Evolutionary conservation across 805 yeast genomes (phyloP).

Genomic region (Jamesozyma jinghongensis): DNA sequence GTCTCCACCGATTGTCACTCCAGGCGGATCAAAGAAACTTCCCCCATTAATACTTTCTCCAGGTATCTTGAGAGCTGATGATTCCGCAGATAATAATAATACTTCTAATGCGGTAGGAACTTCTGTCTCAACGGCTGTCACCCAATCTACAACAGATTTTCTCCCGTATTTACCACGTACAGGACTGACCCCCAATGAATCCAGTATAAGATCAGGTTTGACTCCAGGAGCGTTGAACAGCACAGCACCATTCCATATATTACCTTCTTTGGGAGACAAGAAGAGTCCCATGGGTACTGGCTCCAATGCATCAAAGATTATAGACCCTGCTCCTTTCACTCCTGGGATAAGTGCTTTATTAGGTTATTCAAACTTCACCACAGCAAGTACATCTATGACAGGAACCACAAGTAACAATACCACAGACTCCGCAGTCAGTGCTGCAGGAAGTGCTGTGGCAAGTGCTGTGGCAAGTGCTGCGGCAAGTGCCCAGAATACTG

Average conservation of each 20-base stretch:
- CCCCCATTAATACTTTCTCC: conserved; percentile 34
- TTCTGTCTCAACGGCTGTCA: too few relatives aligned
- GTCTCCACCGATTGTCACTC: conserved; percentile 42
- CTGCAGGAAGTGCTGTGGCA: too few relatives aligned
- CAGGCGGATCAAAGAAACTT: conserved; percentile 47
- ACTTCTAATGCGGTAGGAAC: neutral
- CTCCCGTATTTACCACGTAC: conserved; percentile 30
- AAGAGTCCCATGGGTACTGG: neutral
- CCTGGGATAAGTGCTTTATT: neutral
- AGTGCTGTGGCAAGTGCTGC: neutral
- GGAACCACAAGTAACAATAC: neutral
- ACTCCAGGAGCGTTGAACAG: conserved; percentile 47
- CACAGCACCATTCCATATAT: neutral
- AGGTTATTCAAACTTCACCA: neutral
- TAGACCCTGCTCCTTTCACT: neutral
- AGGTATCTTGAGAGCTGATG: neutral
- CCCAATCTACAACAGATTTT: conserved; percentile 2
- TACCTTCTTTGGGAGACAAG: conserved; percentile 10
- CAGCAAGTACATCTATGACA: neutral
- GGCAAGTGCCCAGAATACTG: neutral
- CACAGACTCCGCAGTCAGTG: too few relatives aligned
- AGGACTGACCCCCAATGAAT: conserved; percentile 71
- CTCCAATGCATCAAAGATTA: neutral
- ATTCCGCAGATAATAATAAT: neutral
- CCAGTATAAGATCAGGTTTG: conserved; percentile 58